Percentiles rank a stretch among this genome's conserved stretches.
phyloP scores from a whole-genome alignment of 768 basidiomycete genomes.

The Podaxis pistillaris region DNA sequence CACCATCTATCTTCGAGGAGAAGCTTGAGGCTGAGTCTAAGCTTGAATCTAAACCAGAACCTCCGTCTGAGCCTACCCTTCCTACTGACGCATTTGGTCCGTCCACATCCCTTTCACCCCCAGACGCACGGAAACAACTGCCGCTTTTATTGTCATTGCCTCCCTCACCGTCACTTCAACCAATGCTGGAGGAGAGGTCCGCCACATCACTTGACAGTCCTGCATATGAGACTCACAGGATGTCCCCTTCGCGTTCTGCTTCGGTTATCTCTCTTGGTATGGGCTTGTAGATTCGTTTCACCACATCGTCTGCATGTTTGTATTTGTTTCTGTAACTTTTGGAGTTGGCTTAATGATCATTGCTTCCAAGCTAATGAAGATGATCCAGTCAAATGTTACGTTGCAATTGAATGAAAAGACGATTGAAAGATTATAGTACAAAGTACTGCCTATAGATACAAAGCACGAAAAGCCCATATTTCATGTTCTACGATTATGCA shows the following conservation, averaged over 20 bases:
- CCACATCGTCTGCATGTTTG: background rate
- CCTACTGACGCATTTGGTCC: slow-evolving; percentile 8
- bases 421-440: background rate
- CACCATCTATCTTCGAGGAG: slow-evolving; percentile 7
- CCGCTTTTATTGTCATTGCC: slow-evolving; percentile 42
- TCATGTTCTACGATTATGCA: slow-evolving; percentile 46
- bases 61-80: slow-evolving; percentile 1
- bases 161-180: slow-evolving; percentile 31
- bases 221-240: slow-evolving; percentile 26
- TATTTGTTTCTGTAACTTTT: background rate
- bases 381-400: background rate
- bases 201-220: slow-evolving; percentile 25
- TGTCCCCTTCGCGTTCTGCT: slow-evolving; percentile 46
- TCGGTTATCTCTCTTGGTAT: slow-evolving; percentile 56
- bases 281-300: slow-evolving; percentile 29
- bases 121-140: slow-evolving; percentile 18
- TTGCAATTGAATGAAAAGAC: background rate
- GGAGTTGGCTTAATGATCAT: background rate
- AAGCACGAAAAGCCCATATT: background rate
- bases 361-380: background rate
- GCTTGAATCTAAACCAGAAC: background rate
- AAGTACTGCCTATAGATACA: slow-evolving; percentile 1
- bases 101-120: background rate
- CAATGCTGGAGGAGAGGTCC: slow-evolving; percentile 24
- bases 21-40: slow-evolving; percentile 4